phyloP scores from a whole-genome alignment of 805 yeast species.

The Lachancea fermentati region DNA sequence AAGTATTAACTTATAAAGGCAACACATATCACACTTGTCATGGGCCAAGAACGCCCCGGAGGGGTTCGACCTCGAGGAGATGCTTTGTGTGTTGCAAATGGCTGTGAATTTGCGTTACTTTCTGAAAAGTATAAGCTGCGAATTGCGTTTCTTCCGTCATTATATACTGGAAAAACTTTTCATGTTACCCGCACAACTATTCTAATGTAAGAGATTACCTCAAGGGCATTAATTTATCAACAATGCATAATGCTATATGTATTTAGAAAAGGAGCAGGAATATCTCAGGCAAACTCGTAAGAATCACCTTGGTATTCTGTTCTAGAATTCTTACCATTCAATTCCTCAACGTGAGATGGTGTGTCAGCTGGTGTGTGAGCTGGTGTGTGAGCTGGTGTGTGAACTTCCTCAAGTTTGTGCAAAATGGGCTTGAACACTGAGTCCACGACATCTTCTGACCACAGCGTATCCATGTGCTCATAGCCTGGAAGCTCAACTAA shows the following conservation, averaged over 20 bases:
- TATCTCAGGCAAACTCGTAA: not conserved
- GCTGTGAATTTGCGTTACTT: conserved; percentile 62
- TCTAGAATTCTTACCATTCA: not conserved
- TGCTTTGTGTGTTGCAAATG: conserved; percentile 53
- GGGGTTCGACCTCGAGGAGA: conserved; percentile 66
- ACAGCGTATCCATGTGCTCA: conserved; percentile 76
- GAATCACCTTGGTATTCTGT: not conserved
- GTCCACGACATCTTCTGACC: conserved; percentile 59
- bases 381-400: conserved; percentile 29
- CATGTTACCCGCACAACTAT: conserved; percentile 2
- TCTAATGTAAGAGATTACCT: not conserved
- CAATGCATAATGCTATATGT: too few species aligned
- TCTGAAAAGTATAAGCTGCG: conserved; percentile 12
- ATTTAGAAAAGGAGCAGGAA: not conserved
- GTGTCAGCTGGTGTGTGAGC: too few species aligned
- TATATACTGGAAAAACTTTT: conserved; percentile 10
- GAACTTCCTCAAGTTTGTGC: conserved; percentile 46
- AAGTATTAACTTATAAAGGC: conserved; percentile 31
- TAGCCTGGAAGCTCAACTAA: conserved; percentile 47
- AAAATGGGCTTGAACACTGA: conserved; percentile 39
- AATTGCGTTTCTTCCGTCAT: not conserved
- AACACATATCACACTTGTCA: conserved; percentile 54
- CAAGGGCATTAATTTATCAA: not conserved
- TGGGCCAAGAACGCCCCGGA: conserved; percentile 61
- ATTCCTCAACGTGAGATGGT: too few species aligned